phyloP scores from a whole-genome alignment of 2,329 filamentous ascomycete species.

The Ascochyta viciae-villosae region DNA sequence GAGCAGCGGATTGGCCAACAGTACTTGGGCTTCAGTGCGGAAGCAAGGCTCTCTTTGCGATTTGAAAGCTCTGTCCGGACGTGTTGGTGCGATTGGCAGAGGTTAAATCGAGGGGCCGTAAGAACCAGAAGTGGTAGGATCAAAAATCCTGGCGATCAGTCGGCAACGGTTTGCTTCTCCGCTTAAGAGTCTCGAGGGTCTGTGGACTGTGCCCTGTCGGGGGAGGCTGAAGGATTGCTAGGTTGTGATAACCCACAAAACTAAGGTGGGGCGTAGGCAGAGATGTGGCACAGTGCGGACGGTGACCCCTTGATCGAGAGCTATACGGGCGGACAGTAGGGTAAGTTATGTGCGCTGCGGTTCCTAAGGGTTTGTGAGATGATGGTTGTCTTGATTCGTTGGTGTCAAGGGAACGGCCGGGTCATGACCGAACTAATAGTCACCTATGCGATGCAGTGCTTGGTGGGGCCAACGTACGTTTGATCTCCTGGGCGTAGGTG shows the following conservation, averaged over 20 bases:
- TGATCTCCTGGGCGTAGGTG: constrained; percentile 18
- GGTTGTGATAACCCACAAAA: constrained; percentile 38
- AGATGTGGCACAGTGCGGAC: constrained; percentile 44
- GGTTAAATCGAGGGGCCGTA: background rate
- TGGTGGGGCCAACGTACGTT: constrained; percentile 48
- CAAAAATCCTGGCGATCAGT: constrained; percentile 19
- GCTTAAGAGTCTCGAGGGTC: constrained; percentile 15
- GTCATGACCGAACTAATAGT: constrained; percentile 45
- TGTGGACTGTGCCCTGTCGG: constrained; percentile 18
- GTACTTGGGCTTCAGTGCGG: background rate
- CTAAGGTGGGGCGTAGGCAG: constrained; percentile 38
- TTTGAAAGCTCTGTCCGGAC: background rate
- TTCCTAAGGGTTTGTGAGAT: constrained; percentile 48
- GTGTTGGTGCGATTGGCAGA: background rate
- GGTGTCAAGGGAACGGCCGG: constrained; percentile 41
- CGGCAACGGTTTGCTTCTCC: constrained; percentile 7
- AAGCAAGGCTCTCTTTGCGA: background rate
- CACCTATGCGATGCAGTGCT: constrained; percentile 31
- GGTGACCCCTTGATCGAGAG: constrained; percentile 36
- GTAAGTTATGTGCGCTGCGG: constrained; percentile 37
- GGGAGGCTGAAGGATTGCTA: constrained; percentile 32
- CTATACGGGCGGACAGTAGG: constrained; percentile 40
- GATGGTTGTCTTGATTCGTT: constrained; percentile 37
- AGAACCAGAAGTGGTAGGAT: constrained; percentile 19
- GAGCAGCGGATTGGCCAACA: constrained; percentile 8